Percentiles rank a stretch among this genome's conserved stretches.
Evolutionary conservation across 805 yeast species (phyloP).

Genomic region (Suhomyces prunicola): DNA sequence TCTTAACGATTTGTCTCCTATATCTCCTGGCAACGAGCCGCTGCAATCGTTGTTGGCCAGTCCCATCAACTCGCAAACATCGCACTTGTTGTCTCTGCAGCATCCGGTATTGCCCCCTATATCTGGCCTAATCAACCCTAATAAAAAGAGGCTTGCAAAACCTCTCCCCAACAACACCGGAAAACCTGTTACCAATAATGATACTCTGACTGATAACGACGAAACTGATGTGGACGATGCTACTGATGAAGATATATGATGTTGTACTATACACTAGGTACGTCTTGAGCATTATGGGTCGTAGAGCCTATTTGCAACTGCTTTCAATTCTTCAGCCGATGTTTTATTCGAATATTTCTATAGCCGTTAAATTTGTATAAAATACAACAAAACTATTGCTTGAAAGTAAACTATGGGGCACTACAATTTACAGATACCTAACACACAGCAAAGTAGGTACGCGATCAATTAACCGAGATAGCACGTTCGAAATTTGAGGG

Average conservation of each 20-base stretch:
- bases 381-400: not conserved
- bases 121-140: conserved; percentile 4
- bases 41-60: conserved; percentile 6
- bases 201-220: conserved; percentile 9
- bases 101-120: conserved; percentile 9
- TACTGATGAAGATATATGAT: conserved; percentile 11
- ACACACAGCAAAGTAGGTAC: not conserved
- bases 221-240: conserved; percentile 14
- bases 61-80: conserved; percentile 8
- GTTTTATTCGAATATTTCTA: not conserved
- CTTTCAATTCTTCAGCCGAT: not conserved
- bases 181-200: not conserved
- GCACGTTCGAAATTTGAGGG: not conserved
- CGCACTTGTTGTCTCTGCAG: not conserved
- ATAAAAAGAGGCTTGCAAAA: conserved; percentile 4
- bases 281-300: not conserved
- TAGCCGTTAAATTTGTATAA: not conserved
- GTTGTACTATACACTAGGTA: not conserved
- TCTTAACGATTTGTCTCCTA: conserved; percentile 5
- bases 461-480: not conserved
- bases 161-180: conserved; percentile 1
- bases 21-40: conserved; percentile 4
- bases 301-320: not conserved
- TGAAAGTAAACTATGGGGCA: not conserved
- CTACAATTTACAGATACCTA: not conserved